Conservation (phyloP, 257 asterid species). For the Mentha longifolia region DNA sequence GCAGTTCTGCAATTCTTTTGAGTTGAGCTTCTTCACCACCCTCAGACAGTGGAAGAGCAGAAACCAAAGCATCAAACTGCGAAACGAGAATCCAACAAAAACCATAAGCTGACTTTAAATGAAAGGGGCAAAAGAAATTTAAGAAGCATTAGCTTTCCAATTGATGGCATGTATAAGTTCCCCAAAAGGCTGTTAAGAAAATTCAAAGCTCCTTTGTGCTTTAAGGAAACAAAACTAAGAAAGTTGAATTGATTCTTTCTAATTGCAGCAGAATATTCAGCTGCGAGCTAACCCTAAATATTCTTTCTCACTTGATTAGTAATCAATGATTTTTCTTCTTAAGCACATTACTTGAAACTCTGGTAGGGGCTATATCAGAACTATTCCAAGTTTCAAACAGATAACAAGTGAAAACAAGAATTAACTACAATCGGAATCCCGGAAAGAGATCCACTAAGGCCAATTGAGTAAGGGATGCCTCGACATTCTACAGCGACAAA, state of each 20-base stretch:
- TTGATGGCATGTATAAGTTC: constrained; percentile 9
- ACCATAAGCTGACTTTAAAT: background rate
- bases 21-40: constrained; percentile 95
- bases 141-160: constrained; percentile 17
- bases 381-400: background rate
- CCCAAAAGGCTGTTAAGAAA: background rate
- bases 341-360: background rate
- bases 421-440: background rate
- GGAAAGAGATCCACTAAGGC: background rate
- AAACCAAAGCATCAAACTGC: constrained; percentile 86
- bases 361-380: background rate
- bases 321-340: background rate
- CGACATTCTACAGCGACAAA: too few relatives aligned
- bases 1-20: constrained; percentile 81
- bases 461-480: too few relatives aligned
- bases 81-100: constrained; percentile 7
- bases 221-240: background rate
- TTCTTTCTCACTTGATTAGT: background rate
- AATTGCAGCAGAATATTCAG: background rate
- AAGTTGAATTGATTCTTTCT: background rate
- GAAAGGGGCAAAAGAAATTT: constrained; percentile 2
- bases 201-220: background rate
- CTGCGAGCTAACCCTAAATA: constrained; percentile 9
- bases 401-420: background rate
- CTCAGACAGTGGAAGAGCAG: constrained; percentile 86